These are phyloP conservation scores for Hygrocybe coccinea DNA, from an alignment of 768 basidiomycete species.

Conservation along the genomic window DNA sequence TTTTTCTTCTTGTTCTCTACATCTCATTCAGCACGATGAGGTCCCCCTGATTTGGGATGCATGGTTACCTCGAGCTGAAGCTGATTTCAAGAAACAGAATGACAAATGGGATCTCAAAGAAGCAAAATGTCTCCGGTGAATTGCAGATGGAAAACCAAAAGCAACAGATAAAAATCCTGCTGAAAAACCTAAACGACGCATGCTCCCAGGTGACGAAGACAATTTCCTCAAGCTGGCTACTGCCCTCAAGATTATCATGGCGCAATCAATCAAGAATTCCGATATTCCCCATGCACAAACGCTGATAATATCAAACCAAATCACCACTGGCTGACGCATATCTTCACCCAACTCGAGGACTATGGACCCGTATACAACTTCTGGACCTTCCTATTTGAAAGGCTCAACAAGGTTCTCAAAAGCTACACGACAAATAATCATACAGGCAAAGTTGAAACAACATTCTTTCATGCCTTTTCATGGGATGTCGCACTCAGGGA, in stretches of 20 bases:
- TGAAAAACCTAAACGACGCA: background rate
- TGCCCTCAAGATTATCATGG: conserved; percentile 16
- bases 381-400: too few species aligned
- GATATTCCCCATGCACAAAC: background rate
- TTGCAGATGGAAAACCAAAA: background rate
- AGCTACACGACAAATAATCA: conserved; percentile 33
- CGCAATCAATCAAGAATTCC: conserved; percentile 6
- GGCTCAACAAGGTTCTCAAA: conserved; percentile 35
- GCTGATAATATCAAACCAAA: conserved; percentile 30
- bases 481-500: background rate
- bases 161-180: background rate
- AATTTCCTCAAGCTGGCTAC: conserved; percentile 21
- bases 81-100: background rate
- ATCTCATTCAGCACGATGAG: conserved; percentile 8
- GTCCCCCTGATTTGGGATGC: conserved; percentile 26
- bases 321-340: conserved; percentile 35
- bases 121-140: background rate
- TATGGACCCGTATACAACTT: too few species aligned
- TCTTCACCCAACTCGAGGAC: conserved; percentile 19
- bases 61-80: conserved; percentile 8
- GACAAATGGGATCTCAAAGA: background rate
- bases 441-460: conserved; percentile 4
- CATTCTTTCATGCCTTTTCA: background rate
- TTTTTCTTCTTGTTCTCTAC: background rate
- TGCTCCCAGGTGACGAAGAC: conserved; percentile 12